These are phyloP conservation scores for Globisporangium carolinianum DNA, from an alignment of 352 stramenopile species.

Conservation along the genomic window DNA sequence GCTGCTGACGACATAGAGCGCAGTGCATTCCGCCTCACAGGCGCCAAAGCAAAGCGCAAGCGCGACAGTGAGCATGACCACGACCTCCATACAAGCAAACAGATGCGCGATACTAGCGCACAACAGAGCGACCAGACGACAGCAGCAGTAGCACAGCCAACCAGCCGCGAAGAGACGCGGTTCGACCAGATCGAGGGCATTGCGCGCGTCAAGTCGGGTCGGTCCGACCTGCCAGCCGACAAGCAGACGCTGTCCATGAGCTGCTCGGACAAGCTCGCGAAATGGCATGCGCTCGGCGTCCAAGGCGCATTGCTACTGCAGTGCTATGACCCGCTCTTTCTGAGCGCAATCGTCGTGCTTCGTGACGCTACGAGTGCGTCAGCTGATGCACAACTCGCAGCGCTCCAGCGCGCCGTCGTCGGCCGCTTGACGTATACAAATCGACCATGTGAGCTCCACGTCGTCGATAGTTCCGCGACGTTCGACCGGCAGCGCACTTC, in stretches of 20 bases:
- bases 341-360: constrained; percentile 44
- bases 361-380: constrained; percentile 32
- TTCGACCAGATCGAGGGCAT: constrained; percentile 69
- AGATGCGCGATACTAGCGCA: neutral
- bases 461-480: neutral
- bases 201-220: constrained; percentile 87
- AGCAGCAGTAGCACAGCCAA: neutral
- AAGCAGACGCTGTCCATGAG: constrained; percentile 90
- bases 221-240: constrained; percentile 83
- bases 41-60: constrained; percentile 46
- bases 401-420: constrained; percentile 41
- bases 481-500: constrained; percentile 14
- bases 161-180: constrained; percentile 24
- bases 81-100: neutral
- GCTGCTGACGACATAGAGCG: constrained; percentile 15
- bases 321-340: constrained; percentile 52
- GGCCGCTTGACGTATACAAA: constrained; percentile 11
- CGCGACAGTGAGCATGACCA: constrained; percentile 5
- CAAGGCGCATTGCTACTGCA: constrained; percentile 70
- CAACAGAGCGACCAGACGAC: neutral
- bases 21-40: constrained; percentile 51
- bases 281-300: constrained; percentile 79
- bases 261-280: constrained; percentile 91
- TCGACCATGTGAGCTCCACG: neutral
- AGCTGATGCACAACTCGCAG: constrained; percentile 25